Percentiles rank a stretch among this genome's conserved stretches.
Conservation (phyloP, 2,329 filamentous ascomycete species). For the Alternaria rosae region DNA sequence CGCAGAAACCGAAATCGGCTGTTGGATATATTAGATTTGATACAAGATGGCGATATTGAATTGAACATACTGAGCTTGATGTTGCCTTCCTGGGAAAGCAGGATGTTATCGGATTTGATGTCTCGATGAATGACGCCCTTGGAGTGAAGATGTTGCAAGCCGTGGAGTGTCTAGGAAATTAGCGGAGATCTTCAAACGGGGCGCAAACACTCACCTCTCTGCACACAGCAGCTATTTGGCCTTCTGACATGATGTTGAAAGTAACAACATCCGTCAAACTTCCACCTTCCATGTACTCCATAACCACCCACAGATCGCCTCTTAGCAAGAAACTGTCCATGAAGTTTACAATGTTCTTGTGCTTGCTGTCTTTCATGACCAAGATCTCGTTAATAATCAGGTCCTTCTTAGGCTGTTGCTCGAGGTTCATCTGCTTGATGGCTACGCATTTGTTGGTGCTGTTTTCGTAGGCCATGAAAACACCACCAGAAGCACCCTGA, state of each 20-base stretch:
- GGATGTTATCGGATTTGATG: slow-evolving; percentile 98
- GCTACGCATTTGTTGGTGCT: slow-evolving; percentile 88
- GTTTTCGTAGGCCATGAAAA: slow-evolving; percentile 88
- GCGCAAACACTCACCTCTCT: slow-evolving; percentile 68
- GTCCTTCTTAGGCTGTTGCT: slow-evolving; percentile 98
- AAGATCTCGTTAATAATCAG: slow-evolving; percentile 99
- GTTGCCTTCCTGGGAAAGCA: slow-evolving; percentile 90
- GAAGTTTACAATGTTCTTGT: slow-evolving; percentile 99
- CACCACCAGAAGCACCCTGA: slow-evolving; percentile 94
- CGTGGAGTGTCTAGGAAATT: slow-evolving; percentile 72
- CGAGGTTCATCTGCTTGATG: slow-evolving; percentile 99
- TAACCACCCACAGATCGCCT: slow-evolving; percentile 96
- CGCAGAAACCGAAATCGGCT: slow-evolving; percentile 99
- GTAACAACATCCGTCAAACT: slow-evolving; percentile 98
- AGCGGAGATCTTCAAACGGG: slow-evolving; percentile 9
- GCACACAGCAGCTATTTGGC: slow-evolving; percentile 95
- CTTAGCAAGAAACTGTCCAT: slow-evolving; percentile 93
- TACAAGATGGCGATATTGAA: not conserved
- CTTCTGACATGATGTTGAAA: slow-evolving; percentile 99
- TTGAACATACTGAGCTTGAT: slow-evolving; percentile 88
- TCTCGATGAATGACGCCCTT: slow-evolving; percentile 98
- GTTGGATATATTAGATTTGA: slow-evolving; percentile 15
- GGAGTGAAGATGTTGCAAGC: slow-evolving; percentile 92
- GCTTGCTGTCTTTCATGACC: slow-evolving; percentile 98
- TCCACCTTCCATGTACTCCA: slow-evolving; percentile 99